Evolutionary conservation across 495 filamentous ascomycete genomes (phyloP), one percentile per base, ranked within the genome.

Genomic region (Lasiosphaeria miniovina): DNA sequence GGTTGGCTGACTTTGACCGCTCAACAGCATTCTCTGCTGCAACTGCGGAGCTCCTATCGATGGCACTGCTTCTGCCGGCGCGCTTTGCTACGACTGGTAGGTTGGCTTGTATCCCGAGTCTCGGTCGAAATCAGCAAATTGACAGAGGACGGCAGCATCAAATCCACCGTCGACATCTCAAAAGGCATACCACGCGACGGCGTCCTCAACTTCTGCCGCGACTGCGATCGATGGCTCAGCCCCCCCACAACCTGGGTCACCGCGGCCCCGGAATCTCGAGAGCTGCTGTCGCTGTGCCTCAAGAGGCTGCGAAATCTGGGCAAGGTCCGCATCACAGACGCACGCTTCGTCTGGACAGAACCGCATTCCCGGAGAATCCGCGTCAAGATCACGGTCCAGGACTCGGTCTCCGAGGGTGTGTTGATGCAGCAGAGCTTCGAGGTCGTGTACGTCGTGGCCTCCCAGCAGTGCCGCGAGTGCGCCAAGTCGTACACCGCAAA

Each of bases 291-390:
- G 10, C 72, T 97, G 35, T 98, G 94, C 77, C 75, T 98, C 55
- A 83, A 89, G 67, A 90, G 89, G 66, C 73, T 98, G 57, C 80
- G 85, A 54, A 91, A 93, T 43, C 73, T 98, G 57, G 81, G 83
- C 65, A 94, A 90, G 76, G 90, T 95, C 56, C 80, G 94, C 46
- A 92, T 98, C 61, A 91, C 94, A 68, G 94, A 98, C 66, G 94
- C 94, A 40, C 88, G 84, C 66, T 98, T 98, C 70, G 90, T 96
- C 63, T 98, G 94, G 94, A 98, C 94, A 3, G 94, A 98, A 75
- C 94, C 94, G 6, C 94, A 98, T 78, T 95, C 90, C 52, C 80
- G 90, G 67, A 79, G 94, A 66, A 80, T 98, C 54, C 92, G 89
- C 69, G 86, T 98, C 62, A 95, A 96, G 75, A 89, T 98, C 67